phyloP scores from a whole-genome alignment of 192 early-diverging fungal species.

The Mortierella alpina region DNA sequence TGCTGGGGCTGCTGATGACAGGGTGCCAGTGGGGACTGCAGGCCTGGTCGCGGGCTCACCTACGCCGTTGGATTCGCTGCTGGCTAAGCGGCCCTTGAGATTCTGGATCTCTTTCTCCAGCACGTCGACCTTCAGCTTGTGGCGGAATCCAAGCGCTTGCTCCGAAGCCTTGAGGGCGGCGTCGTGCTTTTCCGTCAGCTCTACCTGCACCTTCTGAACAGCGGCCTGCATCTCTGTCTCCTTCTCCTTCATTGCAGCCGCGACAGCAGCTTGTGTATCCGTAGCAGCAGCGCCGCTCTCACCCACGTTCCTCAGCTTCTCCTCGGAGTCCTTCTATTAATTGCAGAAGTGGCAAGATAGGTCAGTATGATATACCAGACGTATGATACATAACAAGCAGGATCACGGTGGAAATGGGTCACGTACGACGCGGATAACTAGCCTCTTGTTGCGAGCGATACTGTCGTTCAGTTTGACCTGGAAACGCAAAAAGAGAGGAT shows the following conservation, averaged over 20 bases:
- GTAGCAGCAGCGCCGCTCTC: slow-evolving; percentile 1
- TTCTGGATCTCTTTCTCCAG: slow-evolving; percentile 58
- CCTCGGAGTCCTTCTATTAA: slow-evolving; percentile 28
- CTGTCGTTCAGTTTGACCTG: slow-evolving; percentile 2
- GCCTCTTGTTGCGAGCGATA: slow-evolving; percentile 9
- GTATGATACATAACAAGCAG: too few species aligned
- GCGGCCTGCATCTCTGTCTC: slow-evolving; percentile 55
- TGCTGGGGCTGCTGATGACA: slow-evolving; percentile 12
- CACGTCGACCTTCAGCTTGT: slow-evolving; percentile 56
- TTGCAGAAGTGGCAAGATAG: not conserved
- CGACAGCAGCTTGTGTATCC: slow-evolving; percentile 27
- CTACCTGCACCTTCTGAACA: slow-evolving; percentile 52
- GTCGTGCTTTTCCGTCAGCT: slow-evolving; percentile 56
- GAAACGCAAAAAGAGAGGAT: not conserved
- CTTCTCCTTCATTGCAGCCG: slow-evolving; percentile 33
- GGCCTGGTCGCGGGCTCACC: not conserved
- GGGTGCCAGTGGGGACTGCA: not conserved
- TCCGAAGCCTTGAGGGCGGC: slow-evolving; percentile 46
- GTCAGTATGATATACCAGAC: too few species aligned
- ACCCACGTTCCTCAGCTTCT: not conserved
- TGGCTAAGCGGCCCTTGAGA: slow-evolving; percentile 52
- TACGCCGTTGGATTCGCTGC: slow-evolving; percentile 28
- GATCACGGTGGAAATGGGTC: too few species aligned
- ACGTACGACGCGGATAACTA: slow-evolving; percentile 4
- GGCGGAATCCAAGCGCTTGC: slow-evolving; percentile 57